Conservation (phyloP, 2,329 filamentous ascomycete genomes). For the Zasmidium citrigriseum region DNA sequence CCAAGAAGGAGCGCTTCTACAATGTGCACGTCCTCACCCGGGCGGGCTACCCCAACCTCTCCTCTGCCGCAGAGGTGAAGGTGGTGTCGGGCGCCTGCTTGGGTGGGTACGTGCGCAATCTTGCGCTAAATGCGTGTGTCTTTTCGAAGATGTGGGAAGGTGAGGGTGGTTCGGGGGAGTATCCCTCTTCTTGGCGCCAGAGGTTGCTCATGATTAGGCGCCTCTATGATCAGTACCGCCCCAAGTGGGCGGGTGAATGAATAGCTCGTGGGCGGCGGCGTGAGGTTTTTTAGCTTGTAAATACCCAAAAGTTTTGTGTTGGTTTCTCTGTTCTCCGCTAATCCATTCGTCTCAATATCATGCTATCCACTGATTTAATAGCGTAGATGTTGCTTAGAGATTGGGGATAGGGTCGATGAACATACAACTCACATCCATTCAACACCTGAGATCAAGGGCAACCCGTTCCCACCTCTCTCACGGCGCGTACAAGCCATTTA, state of each 20-base stretch:
- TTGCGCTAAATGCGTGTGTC: conserved; percentile 90
- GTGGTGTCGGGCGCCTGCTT: conserved; percentile 82
- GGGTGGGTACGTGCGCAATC: conserved; percentile 79
- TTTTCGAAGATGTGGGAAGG: conserved; percentile 82
- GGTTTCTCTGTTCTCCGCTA: not conserved
- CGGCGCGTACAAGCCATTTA: too few species aligned
- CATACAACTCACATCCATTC: too few species aligned
- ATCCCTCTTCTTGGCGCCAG: conserved; percentile 86
- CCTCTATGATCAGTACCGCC: conserved; percentile 64
- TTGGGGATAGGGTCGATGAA: too few species aligned
- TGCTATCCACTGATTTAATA: not conserved
- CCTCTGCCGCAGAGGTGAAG: conserved; percentile 84
- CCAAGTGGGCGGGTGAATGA: conserved; percentile 5
- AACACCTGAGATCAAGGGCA: too few species aligned
- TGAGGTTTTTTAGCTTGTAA: not conserved
- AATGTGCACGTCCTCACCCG: conserved; percentile 87
- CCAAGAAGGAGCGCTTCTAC: conserved; percentile 65
- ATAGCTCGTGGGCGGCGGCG: not conserved
- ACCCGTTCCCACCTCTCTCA: too few species aligned
- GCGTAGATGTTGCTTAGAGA: too few species aligned
- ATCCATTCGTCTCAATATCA: not conserved
- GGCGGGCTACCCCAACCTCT: conserved; percentile 86
- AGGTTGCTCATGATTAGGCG: conserved; percentile 82
- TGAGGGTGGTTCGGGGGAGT: conserved; percentile 62
- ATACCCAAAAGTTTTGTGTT: conserved; percentile 7